Evolutionary conservation across 139 green algal genomes (phyloP).

Genomic region (Chlorella sorokiniana): DNA sequence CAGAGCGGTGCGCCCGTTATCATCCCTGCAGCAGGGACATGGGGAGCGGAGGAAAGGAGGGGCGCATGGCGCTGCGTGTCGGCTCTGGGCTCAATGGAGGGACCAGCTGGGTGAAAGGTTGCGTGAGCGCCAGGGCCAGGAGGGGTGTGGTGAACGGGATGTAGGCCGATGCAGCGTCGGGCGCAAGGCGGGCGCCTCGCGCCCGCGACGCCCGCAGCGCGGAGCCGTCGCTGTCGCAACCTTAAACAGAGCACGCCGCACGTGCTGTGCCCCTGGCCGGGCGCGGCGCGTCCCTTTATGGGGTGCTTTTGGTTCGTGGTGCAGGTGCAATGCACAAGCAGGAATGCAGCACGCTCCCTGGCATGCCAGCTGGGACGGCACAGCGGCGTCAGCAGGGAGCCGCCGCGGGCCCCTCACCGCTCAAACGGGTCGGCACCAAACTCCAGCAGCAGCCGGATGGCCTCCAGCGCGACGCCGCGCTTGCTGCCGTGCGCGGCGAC

Average conservation of each 20-base stretch:
- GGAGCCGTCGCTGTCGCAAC: slow-evolving; percentile 11
- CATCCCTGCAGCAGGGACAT: slow-evolving; percentile 63
- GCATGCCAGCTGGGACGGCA: not conserved
- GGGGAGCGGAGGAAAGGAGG: not conserved
- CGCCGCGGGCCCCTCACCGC: slow-evolving; percentile 17
- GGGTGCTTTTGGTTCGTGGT: not conserved
- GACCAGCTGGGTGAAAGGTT: too few relatives aligned
- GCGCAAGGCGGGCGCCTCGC: too few relatives aligned
- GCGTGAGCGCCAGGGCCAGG: too few relatives aligned
- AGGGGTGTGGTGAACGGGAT: too few relatives aligned
- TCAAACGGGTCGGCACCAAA: slow-evolving; percentile 46
- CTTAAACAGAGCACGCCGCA: slow-evolving; percentile 32
- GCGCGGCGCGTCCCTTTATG: slow-evolving; percentile 28
- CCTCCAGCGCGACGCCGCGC: slow-evolving; percentile 31
- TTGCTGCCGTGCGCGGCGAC: slow-evolving; percentile 36
- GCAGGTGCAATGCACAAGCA: not conserved
- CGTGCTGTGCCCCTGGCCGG: not conserved
- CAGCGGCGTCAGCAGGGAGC: not conserved
- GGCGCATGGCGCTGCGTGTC: not conserved
- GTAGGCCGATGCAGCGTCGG: too few relatives aligned
- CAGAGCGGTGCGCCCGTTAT: slow-evolving; percentile 73
- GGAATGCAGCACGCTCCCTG: not conserved
- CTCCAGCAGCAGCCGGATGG: slow-evolving; percentile 56
- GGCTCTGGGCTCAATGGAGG: too few relatives aligned
- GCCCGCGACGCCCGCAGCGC: too few relatives aligned